A percentile compares a stretch with the other conserved stretches of the same genome.
These are phyloP conservation scores for Plectranthus barbatus DNA, from an alignment of 257 asterid species.

Conservation along the genomic window DNA sequence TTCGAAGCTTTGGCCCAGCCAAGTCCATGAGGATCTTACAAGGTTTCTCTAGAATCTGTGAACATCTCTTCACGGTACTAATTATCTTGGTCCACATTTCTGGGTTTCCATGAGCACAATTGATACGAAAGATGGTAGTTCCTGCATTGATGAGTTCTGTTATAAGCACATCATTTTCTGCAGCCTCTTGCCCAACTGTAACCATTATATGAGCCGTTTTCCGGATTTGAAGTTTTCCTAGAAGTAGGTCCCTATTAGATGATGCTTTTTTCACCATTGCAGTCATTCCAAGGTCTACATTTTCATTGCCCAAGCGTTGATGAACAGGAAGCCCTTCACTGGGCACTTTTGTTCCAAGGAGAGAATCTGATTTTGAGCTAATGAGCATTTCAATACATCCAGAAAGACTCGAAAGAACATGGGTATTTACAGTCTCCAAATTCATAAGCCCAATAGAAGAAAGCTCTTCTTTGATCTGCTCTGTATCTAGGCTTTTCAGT, in stretches of 20 bases:
- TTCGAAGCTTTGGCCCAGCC: constrained; percentile 78
- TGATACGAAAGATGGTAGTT: constrained; percentile 53
- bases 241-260: constrained; percentile 33
- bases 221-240: constrained; percentile 44
- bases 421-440: constrained; percentile 42
- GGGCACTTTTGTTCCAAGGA: constrained; percentile 12
- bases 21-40: constrained; percentile 71
- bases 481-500: constrained; percentile 44
- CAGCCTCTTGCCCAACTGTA: constrained; percentile 57
- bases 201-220: constrained; percentile 61
- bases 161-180: constrained; percentile 35
- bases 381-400: constrained; percentile 43
- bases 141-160: constrained; percentile 51
- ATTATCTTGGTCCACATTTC: constrained; percentile 52
- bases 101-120: constrained; percentile 70
- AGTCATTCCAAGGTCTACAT: constrained; percentile 31
- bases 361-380: constrained; percentile 29
- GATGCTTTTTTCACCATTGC: constrained; percentile 37
- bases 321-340: constrained; percentile 22
- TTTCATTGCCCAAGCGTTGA: constrained; percentile 23
- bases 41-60: constrained; percentile 60
- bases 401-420: constrained; percentile 61
- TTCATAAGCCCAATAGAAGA: constrained; percentile 47
- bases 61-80: constrained; percentile 33
- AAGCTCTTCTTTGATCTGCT: constrained; percentile 48